Evolutionary conservation across 2,329 filamentous ascomycete species (phyloP).

Genomic region (Trichoderma cornu-damae): DNA sequence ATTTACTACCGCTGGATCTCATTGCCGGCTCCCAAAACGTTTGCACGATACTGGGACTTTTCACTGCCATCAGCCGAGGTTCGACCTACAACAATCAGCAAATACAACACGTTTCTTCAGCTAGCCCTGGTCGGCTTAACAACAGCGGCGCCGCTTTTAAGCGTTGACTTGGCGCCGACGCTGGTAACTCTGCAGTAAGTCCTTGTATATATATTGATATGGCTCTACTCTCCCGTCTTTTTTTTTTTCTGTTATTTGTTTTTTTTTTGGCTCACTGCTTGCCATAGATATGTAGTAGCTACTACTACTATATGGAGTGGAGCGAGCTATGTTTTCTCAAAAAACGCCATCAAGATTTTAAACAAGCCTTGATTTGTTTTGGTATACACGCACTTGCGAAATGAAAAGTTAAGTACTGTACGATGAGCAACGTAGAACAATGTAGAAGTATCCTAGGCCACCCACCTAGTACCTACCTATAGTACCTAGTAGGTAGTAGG

Average conservation of each 20-base stretch:
- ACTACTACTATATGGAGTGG: conserved; percentile 88
- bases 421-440: no score
- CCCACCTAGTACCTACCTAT: no score
- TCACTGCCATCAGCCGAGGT: conserved; percentile 83
- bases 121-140: conserved; percentile 79
- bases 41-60: conserved; percentile 94
- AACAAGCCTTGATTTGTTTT: conserved; percentile 9
- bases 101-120: conserved; percentile 92
- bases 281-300: neutral
- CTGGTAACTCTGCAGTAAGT: conserved; percentile 62
- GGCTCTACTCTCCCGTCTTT: no score
- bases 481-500: no score
- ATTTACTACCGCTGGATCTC: conserved; percentile 97
- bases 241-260: no score
- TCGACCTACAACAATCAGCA: conserved; percentile 75
- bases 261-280: neutral
- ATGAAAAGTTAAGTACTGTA: neutral
- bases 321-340: conserved; percentile 83
- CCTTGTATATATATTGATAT: neutral
- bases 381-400: conserved; percentile 5
- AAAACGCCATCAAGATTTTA: conserved; percentile 80
- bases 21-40: conserved; percentile 87
- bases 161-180: conserved; percentile 49
- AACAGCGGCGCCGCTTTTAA: conserved; percentile 71
- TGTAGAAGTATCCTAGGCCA: no score